Evolutionary conservation across 208 protist genomes (phyloP).

Genomic region (Trypanosoma grayi): DNA sequence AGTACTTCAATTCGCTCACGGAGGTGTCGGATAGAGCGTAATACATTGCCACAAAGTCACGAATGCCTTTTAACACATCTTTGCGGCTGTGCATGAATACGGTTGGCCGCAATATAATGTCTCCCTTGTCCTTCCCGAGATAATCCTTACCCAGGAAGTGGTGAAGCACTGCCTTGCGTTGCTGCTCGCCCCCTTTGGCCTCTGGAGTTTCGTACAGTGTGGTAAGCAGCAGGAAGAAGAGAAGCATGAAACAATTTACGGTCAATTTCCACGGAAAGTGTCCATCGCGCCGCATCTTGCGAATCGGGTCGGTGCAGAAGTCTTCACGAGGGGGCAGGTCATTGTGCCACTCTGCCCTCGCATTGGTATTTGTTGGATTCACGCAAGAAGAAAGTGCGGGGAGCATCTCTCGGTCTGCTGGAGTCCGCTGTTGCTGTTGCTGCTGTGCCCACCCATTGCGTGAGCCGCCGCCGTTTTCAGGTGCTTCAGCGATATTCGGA

Average conservation of each 20-base stretch:
- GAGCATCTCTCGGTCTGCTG: too few species aligned
- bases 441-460: too few species aligned
- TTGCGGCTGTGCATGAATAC: constrained; percentile 33
- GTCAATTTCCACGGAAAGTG: constrained; percentile 43
- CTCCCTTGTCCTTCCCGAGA: constrained; percentile 41
- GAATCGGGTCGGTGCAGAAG: constrained; percentile 40
- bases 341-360: constrained; percentile 1
- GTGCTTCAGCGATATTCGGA: too few species aligned
- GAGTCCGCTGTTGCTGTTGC: too few species aligned
- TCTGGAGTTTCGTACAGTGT: constrained; percentile 38
- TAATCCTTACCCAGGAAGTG: constrained; percentile 45
- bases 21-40: constrained; percentile 45
- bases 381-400: too few species aligned
- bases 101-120: constrained; percentile 50
- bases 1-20: constrained; percentile 44
- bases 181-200: constrained; percentile 32
- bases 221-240: constrained; percentile 34
- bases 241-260: constrained; percentile 38
- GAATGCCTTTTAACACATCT: constrained; percentile 35
- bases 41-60: constrained; percentile 47
- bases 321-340: constrained; percentile 31
- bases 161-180: constrained; percentile 41
- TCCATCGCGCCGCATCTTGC: constrained; percentile 35
- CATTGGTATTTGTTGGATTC: too few species aligned
- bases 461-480: too few species aligned